Base-by-base conservation (phyloP, 257 asterid species). In the Solanum arcanum region DNA sequence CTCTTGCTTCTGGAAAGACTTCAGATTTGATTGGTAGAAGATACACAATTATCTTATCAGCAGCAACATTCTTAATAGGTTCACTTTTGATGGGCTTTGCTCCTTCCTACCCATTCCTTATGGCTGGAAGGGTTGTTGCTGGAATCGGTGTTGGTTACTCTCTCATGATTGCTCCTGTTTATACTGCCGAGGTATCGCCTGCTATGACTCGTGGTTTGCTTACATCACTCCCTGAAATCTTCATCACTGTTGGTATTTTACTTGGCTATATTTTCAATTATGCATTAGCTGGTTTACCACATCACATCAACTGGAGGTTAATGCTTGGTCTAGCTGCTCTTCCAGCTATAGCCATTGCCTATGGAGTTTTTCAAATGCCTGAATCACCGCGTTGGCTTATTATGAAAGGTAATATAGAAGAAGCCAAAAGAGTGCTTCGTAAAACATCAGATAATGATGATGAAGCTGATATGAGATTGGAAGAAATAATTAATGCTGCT, bases 321-420 rank as follows among this genome's bases (percentile, higher is more conserved):
- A 96, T 96, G 98, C 96, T 96, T n/a, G 98, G 98, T 37, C 84
- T 92, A 15, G 97, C 98, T 20, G 93, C 93, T 1, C 60, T 96
- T 10, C 98, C 98, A 14, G 96, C 98, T 5, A 42, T 92, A 37
- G 94, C 77, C 18, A 86, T 96, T 23, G 95, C 89, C 86, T 8
- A 35, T 20, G 96, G 95, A 33, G 96, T 96, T 14, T 9, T 93
- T 76, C 84, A 60, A 69, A 96, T 96, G 98, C 98, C 98, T 88
- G 98, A 96, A 88, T 96, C 98, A 1, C 98, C 98, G 23, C 93
- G 98, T 88, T 96, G 98, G 98, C 92, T 96, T 3, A 86, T 93
- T 72, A 94, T 94, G 96, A 94, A 93, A 87, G 98, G 97, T 2
- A 76, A 90, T 69, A 33, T 86, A 10, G 90, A 20, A 3, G 98